Evolutionary conservation across 768 basidiomycete species (phyloP).

Genomic region (Lentinula lateritia): DNA sequence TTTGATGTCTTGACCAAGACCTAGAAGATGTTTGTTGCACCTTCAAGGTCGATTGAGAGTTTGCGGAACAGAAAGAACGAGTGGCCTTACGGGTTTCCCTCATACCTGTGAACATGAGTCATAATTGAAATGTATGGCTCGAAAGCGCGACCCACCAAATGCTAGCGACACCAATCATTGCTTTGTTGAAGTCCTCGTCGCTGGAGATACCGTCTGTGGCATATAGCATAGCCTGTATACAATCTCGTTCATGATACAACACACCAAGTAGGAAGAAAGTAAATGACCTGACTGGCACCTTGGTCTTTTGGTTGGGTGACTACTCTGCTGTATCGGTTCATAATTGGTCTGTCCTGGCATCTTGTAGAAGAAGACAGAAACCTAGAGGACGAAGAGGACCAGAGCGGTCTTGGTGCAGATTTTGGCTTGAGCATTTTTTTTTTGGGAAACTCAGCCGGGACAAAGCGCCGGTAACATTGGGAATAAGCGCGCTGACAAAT

Average conservation of each 20-base stretch:
- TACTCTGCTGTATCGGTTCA: slow-evolving; percentile 71
- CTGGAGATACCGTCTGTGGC: slow-evolving; percentile 88
- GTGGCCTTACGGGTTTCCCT: slow-evolving; percentile 87
- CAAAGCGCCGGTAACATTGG: background rate
- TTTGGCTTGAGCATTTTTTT: background rate
- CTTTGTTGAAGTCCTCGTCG: slow-evolving; percentile 86
- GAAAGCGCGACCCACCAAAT: slow-evolving; percentile 69
- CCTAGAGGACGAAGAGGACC: slow-evolving; percentile 24
- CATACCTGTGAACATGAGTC: slow-evolving; percentile 63
- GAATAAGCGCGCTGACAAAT: background rate
- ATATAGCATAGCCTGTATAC: slow-evolving; percentile 90
- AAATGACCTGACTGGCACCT: slow-evolving; percentile 81
- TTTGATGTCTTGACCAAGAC: slow-evolving; percentile 83
- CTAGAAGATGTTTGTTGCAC: slow-evolving; percentile 92
- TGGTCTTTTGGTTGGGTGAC: slow-evolving; percentile 93
- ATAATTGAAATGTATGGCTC: slow-evolving; percentile 4
- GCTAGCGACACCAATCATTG: slow-evolving; percentile 96
- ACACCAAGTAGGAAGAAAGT: background rate
- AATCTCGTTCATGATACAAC: background rate
- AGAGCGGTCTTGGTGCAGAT: slow-evolving; percentile 5
- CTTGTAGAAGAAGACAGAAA: slow-evolving; percentile 29
- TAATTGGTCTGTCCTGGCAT: slow-evolving; percentile 36
- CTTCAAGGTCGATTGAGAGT: slow-evolving; percentile 31
- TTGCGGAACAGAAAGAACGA: background rate
- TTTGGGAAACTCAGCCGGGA: background rate